A percentile compares a stretch with the other conserved stretches of the same genome.
Conservation (phyloP, 768 basidiomycete genomes). For the Amanita thiersii region DNA sequence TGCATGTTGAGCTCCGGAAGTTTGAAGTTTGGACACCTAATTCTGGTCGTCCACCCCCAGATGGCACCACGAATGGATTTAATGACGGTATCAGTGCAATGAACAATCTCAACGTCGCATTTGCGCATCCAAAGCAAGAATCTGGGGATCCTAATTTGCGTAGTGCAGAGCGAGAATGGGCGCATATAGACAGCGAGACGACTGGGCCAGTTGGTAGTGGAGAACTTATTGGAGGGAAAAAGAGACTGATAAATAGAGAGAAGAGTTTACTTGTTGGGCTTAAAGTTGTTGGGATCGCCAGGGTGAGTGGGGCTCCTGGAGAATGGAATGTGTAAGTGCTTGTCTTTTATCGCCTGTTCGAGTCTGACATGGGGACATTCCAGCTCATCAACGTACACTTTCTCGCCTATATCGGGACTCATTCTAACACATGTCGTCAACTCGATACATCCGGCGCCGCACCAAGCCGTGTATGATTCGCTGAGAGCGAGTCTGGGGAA, state of each 20-base stretch:
- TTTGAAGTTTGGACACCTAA: slow-evolving; percentile 29
- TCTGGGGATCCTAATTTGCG: slow-evolving; percentile 6
- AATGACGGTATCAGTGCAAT: background rate
- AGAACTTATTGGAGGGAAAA: slow-evolving; percentile 11
- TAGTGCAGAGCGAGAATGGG: background rate
- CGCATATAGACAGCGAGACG: background rate
- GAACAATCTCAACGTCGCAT: background rate
- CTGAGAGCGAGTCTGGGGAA: slow-evolving; percentile 35
- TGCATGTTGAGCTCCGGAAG: slow-evolving; percentile 47
- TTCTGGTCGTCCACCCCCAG: slow-evolving; percentile 4
- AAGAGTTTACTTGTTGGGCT: slow-evolving; percentile 52
- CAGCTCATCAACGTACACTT: slow-evolving; percentile 66
- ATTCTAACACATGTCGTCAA: slow-evolving; percentile 60
- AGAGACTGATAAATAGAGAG: slow-evolving; percentile 32
- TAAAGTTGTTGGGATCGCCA: slow-evolving; percentile 45
- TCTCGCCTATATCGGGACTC: slow-evolving; percentile 59
- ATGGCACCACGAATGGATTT: background rate
- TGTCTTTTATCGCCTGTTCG: slow-evolving; percentile 6
- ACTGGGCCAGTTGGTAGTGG: slow-evolving; percentile 1
- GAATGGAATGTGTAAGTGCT: slow-evolving; percentile 68
- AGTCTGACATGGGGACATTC: background rate
- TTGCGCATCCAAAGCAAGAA: slow-evolving; percentile 3
- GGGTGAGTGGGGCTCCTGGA: slow-evolving; percentile 53
- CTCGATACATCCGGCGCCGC: slow-evolving; percentile 74
- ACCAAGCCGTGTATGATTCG: slow-evolving; percentile 60